Evolutionary conservation across 257 asterid species (phyloP).

Genomic region (Cordia subcordata): DNA sequence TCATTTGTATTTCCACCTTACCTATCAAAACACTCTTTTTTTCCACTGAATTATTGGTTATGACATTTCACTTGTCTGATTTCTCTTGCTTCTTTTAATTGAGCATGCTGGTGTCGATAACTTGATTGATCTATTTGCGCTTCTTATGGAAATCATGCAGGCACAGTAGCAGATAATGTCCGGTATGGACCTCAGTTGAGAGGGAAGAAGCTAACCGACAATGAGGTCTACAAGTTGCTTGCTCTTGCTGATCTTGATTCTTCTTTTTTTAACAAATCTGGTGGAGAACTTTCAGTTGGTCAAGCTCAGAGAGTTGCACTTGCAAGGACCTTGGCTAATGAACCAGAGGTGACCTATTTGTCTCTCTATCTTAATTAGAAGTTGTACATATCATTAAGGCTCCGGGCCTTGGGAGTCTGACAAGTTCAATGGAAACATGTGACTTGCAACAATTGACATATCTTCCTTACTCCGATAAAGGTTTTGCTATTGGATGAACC

Average conservation of each 20-base stretch:
- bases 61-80: too few relatives aligned
- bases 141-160: constrained; percentile 21
- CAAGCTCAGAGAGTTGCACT: constrained; percentile 91
- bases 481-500: constrained; percentile 76
- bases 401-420: background rate
- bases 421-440: background rate
- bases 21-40: too few relatives aligned
- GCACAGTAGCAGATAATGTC: constrained; percentile 67
- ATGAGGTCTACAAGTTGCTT: constrained; percentile 52
- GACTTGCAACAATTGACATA: background rate
- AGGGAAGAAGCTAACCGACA: constrained; percentile 53
- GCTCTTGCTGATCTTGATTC: constrained; percentile 68
- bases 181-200: constrained; percentile 66
- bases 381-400: background rate
- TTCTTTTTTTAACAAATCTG: constrained; percentile 53
- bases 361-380: background rate
- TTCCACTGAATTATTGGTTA: too few relatives aligned
- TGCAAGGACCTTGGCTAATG: constrained; percentile 75
- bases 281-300: constrained; percentile 67
- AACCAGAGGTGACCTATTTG: constrained; percentile 49
- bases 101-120: background rate
- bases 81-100: background rate
- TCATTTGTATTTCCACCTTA: too few relatives aligned
- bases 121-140: background rate
- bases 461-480: constrained; percentile 16